A percentile compares a stretch with the other conserved stretches of the same genome.
phyloP scores from a whole-genome alignment of 345 rosid species.

The Eucalyptus cloeziana region DNA sequence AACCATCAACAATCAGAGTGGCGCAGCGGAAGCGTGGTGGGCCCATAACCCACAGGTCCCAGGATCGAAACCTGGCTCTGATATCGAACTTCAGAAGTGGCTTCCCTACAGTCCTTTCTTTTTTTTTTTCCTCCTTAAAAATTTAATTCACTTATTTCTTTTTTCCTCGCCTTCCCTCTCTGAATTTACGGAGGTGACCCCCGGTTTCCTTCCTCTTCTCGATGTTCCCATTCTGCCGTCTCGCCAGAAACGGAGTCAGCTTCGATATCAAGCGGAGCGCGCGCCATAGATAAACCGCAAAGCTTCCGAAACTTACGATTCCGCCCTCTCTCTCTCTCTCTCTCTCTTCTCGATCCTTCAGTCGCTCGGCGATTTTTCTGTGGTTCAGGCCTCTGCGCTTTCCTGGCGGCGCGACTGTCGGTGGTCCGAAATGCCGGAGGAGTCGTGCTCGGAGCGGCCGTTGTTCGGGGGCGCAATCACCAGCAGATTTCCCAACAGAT shows the following conservation, averaged over 20 bases:
- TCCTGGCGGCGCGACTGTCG: neutral
- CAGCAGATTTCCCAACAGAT: constrained; percentile 34
- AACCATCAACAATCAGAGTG: constrained; percentile 23
- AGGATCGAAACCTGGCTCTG: constrained; percentile 76
- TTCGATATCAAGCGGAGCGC: neutral
- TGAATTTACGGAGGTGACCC: neutral
- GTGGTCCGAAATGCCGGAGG: constrained; percentile 17
- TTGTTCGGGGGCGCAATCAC: constrained; percentile 63
- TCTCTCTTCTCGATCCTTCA: neutral
- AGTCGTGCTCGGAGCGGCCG: constrained; percentile 16
- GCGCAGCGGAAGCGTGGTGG: constrained; percentile 87
- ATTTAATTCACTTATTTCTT: neutral
- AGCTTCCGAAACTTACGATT: neutral
- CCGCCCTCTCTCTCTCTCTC: neutral
- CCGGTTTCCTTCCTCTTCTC: neutral
- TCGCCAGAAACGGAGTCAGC: neutral
- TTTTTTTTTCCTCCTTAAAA: neutral
- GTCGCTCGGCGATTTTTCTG: neutral
- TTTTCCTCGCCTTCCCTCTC: neutral
- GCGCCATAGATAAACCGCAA: neutral
- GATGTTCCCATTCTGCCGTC: neutral
- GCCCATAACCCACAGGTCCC: constrained; percentile 81
- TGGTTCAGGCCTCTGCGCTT: neutral
- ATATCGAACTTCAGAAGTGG: neutral
- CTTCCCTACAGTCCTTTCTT: neutral